Percentiles rank a stretch among this genome's conserved stretches.
Conservation (phyloP, 495 filamentous ascomycete species). For the Penicillium roqueforti region DNA sequence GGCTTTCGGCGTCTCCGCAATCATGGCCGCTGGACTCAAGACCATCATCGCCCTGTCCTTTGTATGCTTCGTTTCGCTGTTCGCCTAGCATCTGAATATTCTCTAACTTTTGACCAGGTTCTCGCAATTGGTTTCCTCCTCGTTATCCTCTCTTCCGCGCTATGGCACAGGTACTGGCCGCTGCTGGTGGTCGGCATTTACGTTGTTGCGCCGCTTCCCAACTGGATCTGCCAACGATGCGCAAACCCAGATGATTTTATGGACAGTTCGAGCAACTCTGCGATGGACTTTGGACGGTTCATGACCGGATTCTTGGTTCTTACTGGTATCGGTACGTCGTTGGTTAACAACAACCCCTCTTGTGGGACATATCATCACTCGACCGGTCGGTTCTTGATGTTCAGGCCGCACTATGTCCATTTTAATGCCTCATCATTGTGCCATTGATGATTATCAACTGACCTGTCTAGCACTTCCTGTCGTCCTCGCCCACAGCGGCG, state of each 20-base stretch:
- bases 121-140: slow-evolving; percentile 98
- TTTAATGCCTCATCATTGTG: not conserved
- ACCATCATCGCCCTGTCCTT: slow-evolving; percentile 99
- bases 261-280: slow-evolving; percentile 71
- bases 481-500: slow-evolving; percentile 75
- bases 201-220: slow-evolving; percentile 86
- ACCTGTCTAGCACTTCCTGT: slow-evolving; percentile 73
- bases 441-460: slow-evolving; percentile 12
- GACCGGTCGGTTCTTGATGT: not conserved
- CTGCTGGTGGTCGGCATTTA: slow-evolving; percentile 94
- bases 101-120: slow-evolving; percentile 51
- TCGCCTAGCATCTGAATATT: not conserved
- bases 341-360: not conserved
- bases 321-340: slow-evolving; percentile 87
- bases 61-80: slow-evolving; percentile 45
- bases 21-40: slow-evolving; percentile 89
- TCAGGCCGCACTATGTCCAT: not conserved
- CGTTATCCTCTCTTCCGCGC: slow-evolving; percentile 94
- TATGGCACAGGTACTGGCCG: slow-evolving; percentile 89
- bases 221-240: slow-evolving; percentile 88
- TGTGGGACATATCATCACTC: not conserved
- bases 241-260: slow-evolving; percentile 97
- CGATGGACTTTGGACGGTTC: slow-evolving; percentile 90
- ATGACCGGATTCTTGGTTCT: slow-evolving; percentile 95
- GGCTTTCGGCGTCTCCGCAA: slow-evolving; percentile 34